Evolutionary conservation across 2,329 filamentous ascomycete genomes (phyloP), one percentile per base, ranked within the genome.

Genomic region (Aspergillus ochraceus): DNA sequence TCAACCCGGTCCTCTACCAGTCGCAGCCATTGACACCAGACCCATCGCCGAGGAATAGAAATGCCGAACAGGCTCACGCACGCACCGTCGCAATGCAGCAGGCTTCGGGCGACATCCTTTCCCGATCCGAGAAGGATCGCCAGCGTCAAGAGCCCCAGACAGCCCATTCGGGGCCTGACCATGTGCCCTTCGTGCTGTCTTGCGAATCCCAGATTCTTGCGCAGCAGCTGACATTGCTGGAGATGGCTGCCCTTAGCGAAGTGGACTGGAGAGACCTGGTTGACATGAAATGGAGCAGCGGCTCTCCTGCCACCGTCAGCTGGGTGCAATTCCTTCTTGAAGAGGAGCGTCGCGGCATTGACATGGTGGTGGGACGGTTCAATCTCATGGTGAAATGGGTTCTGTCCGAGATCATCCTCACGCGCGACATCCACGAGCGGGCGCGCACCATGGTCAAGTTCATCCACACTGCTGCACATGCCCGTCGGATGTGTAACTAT

Each of bases 351-450:
- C 80, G 79, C 52, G 86, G 86, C 30, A 85, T 89, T 49, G 86
- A 88, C 61, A 76, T 89, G 39, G 86, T 88, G 60, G 86, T 87
- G 53, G 84, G 86, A 24, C 84, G 86, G 26, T 88, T 88, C 77
- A 89, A 89, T 63, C 76, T 89, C 4, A 84, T 88, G 63, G 85
- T 88, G 60, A 88, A 88, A 75, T 89, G 86, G 86, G 82, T 82
- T 9, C 75, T 87, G 11, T 88, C 86, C 0, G 85, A 88, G 66
- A 82, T 86, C 62, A 75, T 89, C 11, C 79, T 89, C 19, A 88
- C 85, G 0, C 79, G 81, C 36, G 78, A 82, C 54, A 77, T 84
- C 6, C 76, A 83, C 26, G 86, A 88, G 67, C 80, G 86, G 60
- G 86, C 83, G n/a, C 77, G 79, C 26, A 84, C 83, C 50, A 83